Percentiles rank a stretch among this genome's conserved stretches.
These are phyloP conservation scores for Zygnema circumcarinatum DNA, from an alignment of 139 green algal species.

Conservation along the genomic window DNA sequence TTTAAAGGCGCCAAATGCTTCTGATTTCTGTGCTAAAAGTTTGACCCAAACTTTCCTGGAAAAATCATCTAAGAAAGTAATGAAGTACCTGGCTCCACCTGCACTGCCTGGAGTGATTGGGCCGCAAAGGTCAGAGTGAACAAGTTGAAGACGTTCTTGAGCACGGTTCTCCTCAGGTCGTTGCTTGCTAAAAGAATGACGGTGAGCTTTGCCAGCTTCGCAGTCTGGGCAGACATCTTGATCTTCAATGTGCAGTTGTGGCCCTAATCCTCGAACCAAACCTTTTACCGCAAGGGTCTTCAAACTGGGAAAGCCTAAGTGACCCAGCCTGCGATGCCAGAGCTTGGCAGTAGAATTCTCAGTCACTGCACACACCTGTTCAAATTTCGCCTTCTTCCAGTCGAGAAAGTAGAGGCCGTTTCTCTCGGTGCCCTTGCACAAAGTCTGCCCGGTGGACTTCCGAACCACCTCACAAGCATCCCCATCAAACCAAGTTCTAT, in stretches of 20 bases:
- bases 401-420: no score
- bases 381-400: no score
- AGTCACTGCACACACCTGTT: no score
- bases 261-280: not conserved
- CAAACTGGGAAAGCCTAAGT: not conserved
- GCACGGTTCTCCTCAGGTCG: not conserved
- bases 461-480: no score
- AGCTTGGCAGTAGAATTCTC: not conserved
- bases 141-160: not conserved
- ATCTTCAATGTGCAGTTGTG: not conserved
- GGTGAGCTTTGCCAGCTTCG: not conserved
- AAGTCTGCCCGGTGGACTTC: no score
- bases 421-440: no score
- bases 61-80: not conserved
- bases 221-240: not conserved
- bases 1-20: not conserved
- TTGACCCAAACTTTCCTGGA: not conserved
- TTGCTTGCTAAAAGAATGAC: not conserved
- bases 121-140: not conserved
- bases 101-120: not conserved
- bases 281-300: not conserved
- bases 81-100: not conserved
- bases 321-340: not conserved
- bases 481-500: no score
- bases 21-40: not conserved